These are phyloP conservation scores for Lactifluus pinguis DNA, from an alignment of 768 basidiomycete genomes.

Conservation along the genomic window DNA sequence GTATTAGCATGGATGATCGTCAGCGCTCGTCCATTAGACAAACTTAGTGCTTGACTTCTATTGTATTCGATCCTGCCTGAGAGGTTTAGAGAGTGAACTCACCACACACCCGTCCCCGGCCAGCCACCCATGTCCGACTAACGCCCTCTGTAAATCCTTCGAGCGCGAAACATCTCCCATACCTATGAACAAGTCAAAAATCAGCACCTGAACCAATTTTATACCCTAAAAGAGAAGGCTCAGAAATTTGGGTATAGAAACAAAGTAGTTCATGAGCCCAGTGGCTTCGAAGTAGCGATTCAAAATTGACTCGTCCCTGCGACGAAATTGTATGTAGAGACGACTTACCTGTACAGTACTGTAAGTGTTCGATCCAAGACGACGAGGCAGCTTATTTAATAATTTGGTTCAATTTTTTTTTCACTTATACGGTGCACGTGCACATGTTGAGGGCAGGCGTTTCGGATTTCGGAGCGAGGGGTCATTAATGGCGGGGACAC, in stretches of 20 bases:
- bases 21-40: conserved; percentile 62
- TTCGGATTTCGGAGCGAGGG: background rate
- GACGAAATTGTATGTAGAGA: conserved; percentile 7
- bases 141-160: background rate
- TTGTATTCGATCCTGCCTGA: conserved; percentile 52
- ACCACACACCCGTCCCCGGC: conserved; percentile 20
- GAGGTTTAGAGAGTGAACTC: conserved; percentile 25
- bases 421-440: background rate
- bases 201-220: background rate
- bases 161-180: background rate
- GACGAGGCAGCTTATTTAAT: no score
- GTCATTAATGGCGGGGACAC: no score
- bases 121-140: background rate
- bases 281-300: conserved; percentile 86
- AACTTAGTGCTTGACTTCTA: conserved; percentile 88
- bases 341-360: conserved; percentile 4
- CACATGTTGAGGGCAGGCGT: background rate
- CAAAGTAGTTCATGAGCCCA: conserved; percentile 53
- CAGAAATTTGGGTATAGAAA: conserved; percentile 91
- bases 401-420: background rate
- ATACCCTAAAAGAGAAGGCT: conserved; percentile 28
- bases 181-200: background rate
- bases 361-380: background rate
- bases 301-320: conserved; percentile 54
- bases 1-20: conserved; percentile 82